A percentile compares a stretch with the other conserved stretches of the same genome.
phyloP scores from a whole-genome alignment of 106 monocot genomes.

The Gastrodia elata region DNA sequence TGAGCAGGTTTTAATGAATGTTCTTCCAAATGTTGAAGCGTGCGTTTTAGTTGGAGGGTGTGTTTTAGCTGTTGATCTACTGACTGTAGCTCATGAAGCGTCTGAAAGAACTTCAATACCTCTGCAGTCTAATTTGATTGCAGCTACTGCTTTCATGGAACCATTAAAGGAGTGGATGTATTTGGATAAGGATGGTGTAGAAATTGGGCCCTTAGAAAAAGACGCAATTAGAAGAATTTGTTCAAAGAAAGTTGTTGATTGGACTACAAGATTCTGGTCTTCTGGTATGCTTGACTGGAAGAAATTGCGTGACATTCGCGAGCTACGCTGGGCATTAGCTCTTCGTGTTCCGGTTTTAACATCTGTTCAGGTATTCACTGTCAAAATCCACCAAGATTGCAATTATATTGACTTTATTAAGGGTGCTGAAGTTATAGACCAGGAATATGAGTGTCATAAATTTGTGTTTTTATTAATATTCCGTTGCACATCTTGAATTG shows the following conservation, averaged over 20 bases:
- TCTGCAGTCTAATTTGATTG: slow-evolving; percentile 92
- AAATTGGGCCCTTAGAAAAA: slow-evolving; percentile 87
- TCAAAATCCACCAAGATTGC: background rate
- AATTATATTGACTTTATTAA: background rate
- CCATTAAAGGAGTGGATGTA: slow-evolving; percentile 98
- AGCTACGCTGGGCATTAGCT: slow-evolving; percentile 89
- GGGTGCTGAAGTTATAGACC: background rate
- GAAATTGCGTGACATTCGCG: slow-evolving; percentile 86
- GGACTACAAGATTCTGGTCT: slow-evolving; percentile 93
- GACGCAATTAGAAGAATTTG: slow-evolving; percentile 86
- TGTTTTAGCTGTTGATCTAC: slow-evolving; percentile 88
- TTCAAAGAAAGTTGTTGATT: slow-evolving; percentile 85
- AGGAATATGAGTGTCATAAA: background rate
- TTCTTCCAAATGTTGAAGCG: slow-evolving; percentile 76
- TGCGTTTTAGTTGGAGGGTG: slow-evolving; percentile 96
- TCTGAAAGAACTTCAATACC: slow-evolving; percentile 94
- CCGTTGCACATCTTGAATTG: background rate
- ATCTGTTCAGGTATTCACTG: slow-evolving; percentile 59
- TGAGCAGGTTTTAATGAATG: slow-evolving; percentile 77
- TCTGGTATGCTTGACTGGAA: slow-evolving; percentile 96
- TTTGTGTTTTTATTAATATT: background rate
- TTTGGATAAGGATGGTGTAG: slow-evolving; percentile 59
- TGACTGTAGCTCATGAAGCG: slow-evolving; percentile 83
- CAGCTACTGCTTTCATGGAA: slow-evolving; percentile 97
- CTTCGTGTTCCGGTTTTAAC: slow-evolving; percentile 80